Evolutionary conservation across 176 grass and related monocot genomes (phyloP), one percentile per base, ranked within the genome.

Genomic region (Oryza officinalis): DNA sequence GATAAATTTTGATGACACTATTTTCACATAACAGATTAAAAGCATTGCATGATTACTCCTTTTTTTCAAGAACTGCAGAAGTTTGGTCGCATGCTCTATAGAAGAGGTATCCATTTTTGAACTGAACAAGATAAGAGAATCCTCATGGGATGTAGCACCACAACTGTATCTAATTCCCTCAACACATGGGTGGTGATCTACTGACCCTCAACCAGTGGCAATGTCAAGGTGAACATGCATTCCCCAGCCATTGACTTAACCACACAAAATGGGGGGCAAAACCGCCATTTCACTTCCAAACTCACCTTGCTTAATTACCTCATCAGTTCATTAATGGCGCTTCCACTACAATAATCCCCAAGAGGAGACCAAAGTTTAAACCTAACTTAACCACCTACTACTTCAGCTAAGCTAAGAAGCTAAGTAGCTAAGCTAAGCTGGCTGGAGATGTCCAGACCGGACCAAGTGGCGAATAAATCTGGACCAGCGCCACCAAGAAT

Each of bases 381-480:
- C 79, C 72, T 57, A 10, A 47, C 72, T 27, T 88, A 83, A 73
- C 74, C 31, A 59, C 59, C 57, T 37, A 61, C 20, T 22, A 54
- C 49, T 54, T 20, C 4, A 20, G 49, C 49, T 52, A 52, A 52
- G 49, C 49, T 57, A 37, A 37, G 6, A 6, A 37, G 35, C 35
- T 37, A 8, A 59, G 20, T 20, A 35, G 33, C 33, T 35, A 35
- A 35, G 33, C 32, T 59, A 43, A 59, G 13, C 23, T 65, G 66
- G 28, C 17, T 43, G 31, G 70, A 76, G 68, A 69, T 49, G 50
- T 71, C 9, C n/a, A 65, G 52, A 43, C 18, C 26, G 26, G 72
- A 13, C 32, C 50, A 59, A 17, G 81, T 65, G 50, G 64, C 71
- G 43, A 78, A 82, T 85, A 90, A 86, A 86, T 86, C 74, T 8